Evolutionary conservation across 2,329 filamentous ascomycete species (phyloP).

Genomic region (Seiridium unicorne): DNA sequence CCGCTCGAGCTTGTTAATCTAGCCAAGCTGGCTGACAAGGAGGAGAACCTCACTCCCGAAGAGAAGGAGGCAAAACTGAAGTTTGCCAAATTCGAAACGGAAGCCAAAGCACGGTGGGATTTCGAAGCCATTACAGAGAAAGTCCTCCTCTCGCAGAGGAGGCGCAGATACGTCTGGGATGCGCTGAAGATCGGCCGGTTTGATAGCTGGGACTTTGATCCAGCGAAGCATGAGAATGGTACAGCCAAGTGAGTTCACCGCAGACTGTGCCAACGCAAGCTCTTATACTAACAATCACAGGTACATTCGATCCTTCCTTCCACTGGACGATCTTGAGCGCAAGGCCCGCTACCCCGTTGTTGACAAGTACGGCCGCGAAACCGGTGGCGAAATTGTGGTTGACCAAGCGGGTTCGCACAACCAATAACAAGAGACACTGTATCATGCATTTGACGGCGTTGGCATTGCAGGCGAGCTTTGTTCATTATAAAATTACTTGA

Average conservation of each 20-base stretch:
- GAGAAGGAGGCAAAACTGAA: conserved; percentile 47
- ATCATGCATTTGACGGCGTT: background rate
- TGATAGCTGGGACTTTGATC: conserved; percentile 84
- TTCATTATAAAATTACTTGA: too few relatives aligned
- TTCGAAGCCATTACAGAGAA: conserved; percentile 73
- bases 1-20: conserved; percentile 77
- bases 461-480: too few relatives aligned
- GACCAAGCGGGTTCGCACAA: conserved; percentile 44
- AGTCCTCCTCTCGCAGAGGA: conserved; percentile 75
- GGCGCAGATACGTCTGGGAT: conserved; percentile 74
- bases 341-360: conserved; percentile 70
- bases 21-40: conserved; percentile 43
- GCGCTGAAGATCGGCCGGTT: conserved; percentile 75
- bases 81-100: conserved; percentile 67
- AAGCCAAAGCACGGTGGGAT: conserved; percentile 77
- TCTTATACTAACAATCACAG: conserved; percentile 39
- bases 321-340: conserved; percentile 77
- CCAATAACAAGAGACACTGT: conserved; percentile 25
- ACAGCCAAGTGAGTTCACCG: conserved; percentile 54
- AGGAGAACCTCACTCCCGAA: conserved; percentile 33
- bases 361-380: conserved; percentile 52
- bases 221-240: conserved; percentile 59
- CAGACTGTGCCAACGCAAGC: conserved; percentile 22
- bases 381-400: conserved; percentile 36
- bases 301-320: conserved; percentile 82